A percentile compares a stretch with the other conserved stretches of the same genome.
Conservation (phyloP, 352 stramenopile species). For the Phytopythium litorale region DNA sequence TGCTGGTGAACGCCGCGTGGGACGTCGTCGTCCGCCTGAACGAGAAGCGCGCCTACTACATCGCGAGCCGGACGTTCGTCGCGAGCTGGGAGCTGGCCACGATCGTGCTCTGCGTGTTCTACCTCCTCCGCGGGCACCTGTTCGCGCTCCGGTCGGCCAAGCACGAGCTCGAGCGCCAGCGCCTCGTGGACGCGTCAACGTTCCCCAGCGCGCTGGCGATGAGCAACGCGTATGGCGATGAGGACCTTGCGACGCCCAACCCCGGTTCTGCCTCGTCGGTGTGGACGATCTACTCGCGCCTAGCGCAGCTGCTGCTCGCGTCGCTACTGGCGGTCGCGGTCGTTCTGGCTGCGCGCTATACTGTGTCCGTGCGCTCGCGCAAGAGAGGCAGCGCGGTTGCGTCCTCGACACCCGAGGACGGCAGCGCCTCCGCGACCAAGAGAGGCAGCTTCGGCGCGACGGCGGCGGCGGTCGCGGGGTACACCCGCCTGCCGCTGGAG, state of each 20-base stretch:
- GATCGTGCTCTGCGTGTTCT: slow-evolving; percentile 10
- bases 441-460: background rate
- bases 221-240: slow-evolving; percentile 35
- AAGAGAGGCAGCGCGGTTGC: background rate
- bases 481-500: slow-evolving; percentile 42
- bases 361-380: background rate
- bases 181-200: slow-evolving; percentile 17
- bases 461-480: slow-evolving; percentile 18
- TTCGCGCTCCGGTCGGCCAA: slow-evolving; percentile 22
- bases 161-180: slow-evolving; percentile 29
- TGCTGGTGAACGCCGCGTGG: slow-evolving; percentile 25
- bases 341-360: slow-evolving; percentile 17
- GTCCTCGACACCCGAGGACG: background rate
- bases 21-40: slow-evolving; percentile 22
- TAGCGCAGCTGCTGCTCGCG: slow-evolving; percentile 20
- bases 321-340: slow-evolving; percentile 12
- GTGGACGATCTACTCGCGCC: slow-evolving; percentile 32
- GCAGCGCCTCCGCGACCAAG: background rate
- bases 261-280: slow-evolving; percentile 5
- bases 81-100: slow-evolving; percentile 32
- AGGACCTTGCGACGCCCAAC: slow-evolving; percentile 12
- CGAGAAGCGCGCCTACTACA: slow-evolving; percentile 29
- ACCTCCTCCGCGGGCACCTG: slow-evolving; percentile 15
- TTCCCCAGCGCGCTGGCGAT: slow-evolving; percentile 22
- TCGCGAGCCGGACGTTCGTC: slow-evolving; percentile 29